A percentile compares a stretch with the other conserved stretches of the same genome.
Evolutionary conservation across 108 stramenopile genomes (phyloP).

Genomic region (Pseudonitzschia delicatissima): DNA sequence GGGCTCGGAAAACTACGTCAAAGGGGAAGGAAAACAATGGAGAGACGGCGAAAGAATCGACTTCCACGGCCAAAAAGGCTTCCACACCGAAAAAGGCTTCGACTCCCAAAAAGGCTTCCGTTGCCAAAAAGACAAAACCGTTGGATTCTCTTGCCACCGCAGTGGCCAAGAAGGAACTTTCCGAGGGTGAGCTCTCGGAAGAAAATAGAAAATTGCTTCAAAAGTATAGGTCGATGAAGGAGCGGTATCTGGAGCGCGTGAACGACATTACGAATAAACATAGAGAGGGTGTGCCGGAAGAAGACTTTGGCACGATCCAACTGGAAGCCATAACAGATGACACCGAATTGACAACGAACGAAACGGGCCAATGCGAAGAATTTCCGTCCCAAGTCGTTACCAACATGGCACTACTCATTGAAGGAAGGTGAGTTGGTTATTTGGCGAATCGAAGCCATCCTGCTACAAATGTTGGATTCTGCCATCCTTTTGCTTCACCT

Average conservation of each 20-base stretch:
- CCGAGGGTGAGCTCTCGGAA: not conserved
- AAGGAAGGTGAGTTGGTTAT: slow-evolving; percentile 59
- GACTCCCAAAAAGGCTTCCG: not conserved
- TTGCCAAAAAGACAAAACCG: no score
- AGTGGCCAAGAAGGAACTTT: not conserved
- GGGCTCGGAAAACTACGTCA: not conserved
- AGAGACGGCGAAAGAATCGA: not conserved
- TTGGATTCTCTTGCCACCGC: not conserved
- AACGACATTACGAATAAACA: slow-evolving; percentile 15
- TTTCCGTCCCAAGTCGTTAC: slow-evolving; percentile 53
- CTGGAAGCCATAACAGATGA: slow-evolving; percentile 19
- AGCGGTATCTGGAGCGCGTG: slow-evolving; percentile 9
- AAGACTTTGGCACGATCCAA: not conserved
- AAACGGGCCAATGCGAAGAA: slow-evolving; percentile 1
- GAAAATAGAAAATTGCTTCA: slow-evolving; percentile 9
- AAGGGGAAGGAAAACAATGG: not conserved
- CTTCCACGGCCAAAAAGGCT: not conserved
- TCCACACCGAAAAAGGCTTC: no score
- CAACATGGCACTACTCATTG: slow-evolving; percentile 47
- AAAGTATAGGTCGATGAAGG: slow-evolving; percentile 18
- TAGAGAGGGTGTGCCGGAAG: slow-evolving; percentile 12
- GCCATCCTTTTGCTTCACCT: no score
- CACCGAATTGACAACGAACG: not conserved
- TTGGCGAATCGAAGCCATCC: no score
- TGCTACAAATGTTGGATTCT: no score